A percentile compares a stretch with the other conserved stretches of the same genome.
These are phyloP conservation scores for Vitis amurensis DNA, from an alignment of 164 flowering plant genomes.

Conservation along the genomic window DNA sequence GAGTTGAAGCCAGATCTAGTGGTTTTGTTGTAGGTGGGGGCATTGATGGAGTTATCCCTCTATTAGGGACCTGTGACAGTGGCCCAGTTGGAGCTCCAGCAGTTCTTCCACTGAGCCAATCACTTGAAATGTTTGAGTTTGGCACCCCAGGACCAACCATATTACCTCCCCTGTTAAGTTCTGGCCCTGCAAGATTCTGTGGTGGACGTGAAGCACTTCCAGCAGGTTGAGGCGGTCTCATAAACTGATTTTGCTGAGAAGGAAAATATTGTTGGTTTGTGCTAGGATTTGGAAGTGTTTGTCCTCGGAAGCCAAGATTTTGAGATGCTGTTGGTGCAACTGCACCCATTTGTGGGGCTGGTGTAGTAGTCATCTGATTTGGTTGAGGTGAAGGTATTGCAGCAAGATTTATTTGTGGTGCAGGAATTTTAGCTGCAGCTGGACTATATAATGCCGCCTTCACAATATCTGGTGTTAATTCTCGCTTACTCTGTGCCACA, in stretches of 20 bases:
- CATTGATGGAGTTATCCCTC: slow-evolving; percentile 38
- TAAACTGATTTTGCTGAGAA: slow-evolving; percentile 46
- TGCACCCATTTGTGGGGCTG: slow-evolving; percentile 42
- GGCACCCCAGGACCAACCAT: slow-evolving; percentile 24
- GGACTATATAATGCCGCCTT: slow-evolving; percentile 87
- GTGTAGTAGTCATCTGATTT: slow-evolving; percentile 31
- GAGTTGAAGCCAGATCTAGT: slow-evolving; percentile 25
- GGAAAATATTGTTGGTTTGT: slow-evolving; percentile 45
- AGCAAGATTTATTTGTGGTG: slow-evolving; percentile 80
- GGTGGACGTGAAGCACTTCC: slow-evolving; percentile 39
- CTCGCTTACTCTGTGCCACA: slow-evolving; percentile 92
- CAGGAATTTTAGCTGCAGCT: slow-evolving; percentile 91
- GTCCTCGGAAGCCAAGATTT: slow-evolving; percentile 57
- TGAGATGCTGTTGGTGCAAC: slow-evolving; percentile 43
- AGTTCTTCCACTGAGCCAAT: slow-evolving; percentile 52
- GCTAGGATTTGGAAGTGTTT: slow-evolving; percentile 34
- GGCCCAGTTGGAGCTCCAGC: slow-evolving; percentile 34
- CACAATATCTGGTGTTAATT: slow-evolving; percentile 86
- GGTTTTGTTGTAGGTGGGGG: slow-evolving; percentile 39
- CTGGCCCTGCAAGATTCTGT: slow-evolving; percentile 36
- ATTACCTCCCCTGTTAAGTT: slow-evolving; percentile 37
- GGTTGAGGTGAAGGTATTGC: slow-evolving; percentile 42
- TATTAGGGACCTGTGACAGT: slow-evolving; percentile 30
- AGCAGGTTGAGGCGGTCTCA: slow-evolving; percentile 56
- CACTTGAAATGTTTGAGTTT: slow-evolving; percentile 45